These are phyloP conservation scores for Pestalotiopsis sp. DNA, from an alignment of 2,329 filamentous ascomycete genomes.

Conservation along the genomic window DNA sequence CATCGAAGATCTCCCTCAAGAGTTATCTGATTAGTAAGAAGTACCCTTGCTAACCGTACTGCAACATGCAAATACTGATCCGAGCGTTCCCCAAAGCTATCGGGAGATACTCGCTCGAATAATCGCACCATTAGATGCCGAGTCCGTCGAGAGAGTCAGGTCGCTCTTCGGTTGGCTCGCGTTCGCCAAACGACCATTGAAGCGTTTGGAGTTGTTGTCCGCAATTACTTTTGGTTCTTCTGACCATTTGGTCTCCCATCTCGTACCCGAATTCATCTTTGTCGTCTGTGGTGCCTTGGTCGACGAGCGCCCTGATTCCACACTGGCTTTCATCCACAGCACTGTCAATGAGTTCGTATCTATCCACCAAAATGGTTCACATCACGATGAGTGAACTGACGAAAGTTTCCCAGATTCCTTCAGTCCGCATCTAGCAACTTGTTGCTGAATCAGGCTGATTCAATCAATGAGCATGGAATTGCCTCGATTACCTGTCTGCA, in stretches of 20 bases:
- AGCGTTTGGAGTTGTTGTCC: slow-evolving; percentile 35
- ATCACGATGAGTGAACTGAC: neutral
- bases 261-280: slow-evolving; percentile 28
- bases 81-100: neutral
- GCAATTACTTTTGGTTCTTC: slow-evolving; percentile 31
- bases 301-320: slow-evolving; percentile 26
- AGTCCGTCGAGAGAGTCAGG: slow-evolving; percentile 30
- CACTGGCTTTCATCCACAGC: slow-evolving; percentile 29
- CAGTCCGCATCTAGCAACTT: slow-evolving; percentile 12
- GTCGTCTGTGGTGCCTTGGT: slow-evolving; percentile 27
- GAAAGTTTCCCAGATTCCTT: neutral
- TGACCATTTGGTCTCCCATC: slow-evolving; percentile 4
- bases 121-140: slow-evolving; percentile 23
- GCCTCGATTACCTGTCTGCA: slow-evolving; percentile 27
- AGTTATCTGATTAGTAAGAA: slow-evolving; percentile 28
- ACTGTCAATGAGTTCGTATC: slow-evolving; percentile 30
- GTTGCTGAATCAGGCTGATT: slow-evolving; percentile 14
- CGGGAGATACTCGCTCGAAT: slow-evolving; percentile 30
- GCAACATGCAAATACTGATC: neutral
- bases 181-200: slow-evolving; percentile 37
- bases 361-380: neutral
- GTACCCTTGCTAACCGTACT: no score
- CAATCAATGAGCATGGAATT: slow-evolving; percentile 23
- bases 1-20: slow-evolving; percentile 24
- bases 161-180: slow-evolving; percentile 39